Evolutionary conservation across 495 filamentous ascomycete species (phyloP).

Genomic region (Sporormia fimetaria): DNA sequence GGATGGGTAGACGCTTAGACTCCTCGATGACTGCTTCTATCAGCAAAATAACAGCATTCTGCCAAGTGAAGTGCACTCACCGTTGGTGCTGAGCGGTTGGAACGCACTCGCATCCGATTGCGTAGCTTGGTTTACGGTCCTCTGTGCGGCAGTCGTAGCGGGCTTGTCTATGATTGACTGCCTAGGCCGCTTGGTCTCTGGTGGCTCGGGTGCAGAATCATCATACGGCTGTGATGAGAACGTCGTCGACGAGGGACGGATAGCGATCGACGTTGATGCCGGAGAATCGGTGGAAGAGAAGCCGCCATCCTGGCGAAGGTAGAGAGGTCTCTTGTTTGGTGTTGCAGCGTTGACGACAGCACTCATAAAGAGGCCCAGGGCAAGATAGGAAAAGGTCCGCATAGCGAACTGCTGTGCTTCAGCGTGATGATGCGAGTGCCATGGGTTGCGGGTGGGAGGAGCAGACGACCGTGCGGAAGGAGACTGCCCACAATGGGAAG

Average conservation of each 20-base stretch:
- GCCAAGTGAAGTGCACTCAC: conserved; percentile 4
- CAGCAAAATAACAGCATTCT: neutral
- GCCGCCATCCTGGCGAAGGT: conserved; percentile 12
- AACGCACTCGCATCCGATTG: conserved; percentile 1
- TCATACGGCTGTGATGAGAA: conserved; percentile 5
- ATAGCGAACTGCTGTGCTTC: conserved; percentile 7
- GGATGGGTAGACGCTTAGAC: conserved; percentile 48
- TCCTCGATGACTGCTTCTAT: conserved; percentile 1
- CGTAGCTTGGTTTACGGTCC: neutral
- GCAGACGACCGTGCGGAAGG: neutral
- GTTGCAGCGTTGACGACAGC: conserved; percentile 4
- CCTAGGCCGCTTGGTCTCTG: neutral
- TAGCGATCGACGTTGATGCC: neutral
- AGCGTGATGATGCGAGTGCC: conserved; percentile 7
- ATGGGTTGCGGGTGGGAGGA: conserved; percentile 9
- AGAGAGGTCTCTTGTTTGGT: conserved; percentile 5
- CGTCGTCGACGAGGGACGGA: conserved; percentile 5
- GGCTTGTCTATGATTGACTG: neutral
- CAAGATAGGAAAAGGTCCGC: conserved; percentile 13
- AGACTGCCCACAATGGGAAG: too few relatives aligned
- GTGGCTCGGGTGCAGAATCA: too few relatives aligned
- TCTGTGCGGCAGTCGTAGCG: neutral
- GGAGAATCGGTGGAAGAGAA: conserved; percentile 3
- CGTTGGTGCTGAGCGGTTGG: conserved; percentile 1
- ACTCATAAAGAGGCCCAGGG: conserved; percentile 10